A percentile compares a stretch with the other conserved stretches of the same genome.
Conservation (phyloP, 2,329 filamentous ascomycete genomes). For the Aspergillus brasiliensis region DNA sequence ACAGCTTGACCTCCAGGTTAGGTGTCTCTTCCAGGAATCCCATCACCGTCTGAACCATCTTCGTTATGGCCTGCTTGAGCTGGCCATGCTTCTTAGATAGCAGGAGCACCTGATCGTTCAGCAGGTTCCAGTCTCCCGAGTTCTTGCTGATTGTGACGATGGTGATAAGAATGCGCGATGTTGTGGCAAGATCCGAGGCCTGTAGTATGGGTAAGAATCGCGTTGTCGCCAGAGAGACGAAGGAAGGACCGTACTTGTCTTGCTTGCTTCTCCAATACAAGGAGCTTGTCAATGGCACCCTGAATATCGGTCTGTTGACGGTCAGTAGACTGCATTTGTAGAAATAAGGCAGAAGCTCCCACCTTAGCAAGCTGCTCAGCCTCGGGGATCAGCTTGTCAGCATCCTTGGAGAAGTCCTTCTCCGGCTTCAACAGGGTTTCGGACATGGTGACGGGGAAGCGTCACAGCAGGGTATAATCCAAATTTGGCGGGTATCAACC, state of each 20-base stretch:
- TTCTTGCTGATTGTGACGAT: conserved; percentile 96
- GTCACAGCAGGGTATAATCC: conserved; percentile 10
- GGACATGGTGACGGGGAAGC: conserved; percentile 64
- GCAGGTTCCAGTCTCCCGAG: conserved; percentile 85
- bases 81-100: conserved; percentile 99
- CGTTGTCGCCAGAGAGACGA: neutral
- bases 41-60: conserved; percentile 98
- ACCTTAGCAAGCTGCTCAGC: conserved; percentile 88
- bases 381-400: conserved; percentile 86
- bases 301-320: conserved; percentile 64
- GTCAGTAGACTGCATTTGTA: conserved; percentile 22
- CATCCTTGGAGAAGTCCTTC: conserved; percentile 98
- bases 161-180: conserved; percentile 80
- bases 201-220: conserved; percentile 42
- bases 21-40: conserved; percentile 85
- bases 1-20: conserved; percentile 81
- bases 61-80: conserved; percentile 97
- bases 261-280: conserved; percentile 90
- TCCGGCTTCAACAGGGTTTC: conserved; percentile 86
- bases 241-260: conserved; percentile 68
- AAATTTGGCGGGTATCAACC: neutral
- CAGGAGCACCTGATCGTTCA: conserved; percentile 94
- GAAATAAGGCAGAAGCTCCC: conserved; percentile 23
- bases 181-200: conserved; percentile 95
- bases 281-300: conserved; percentile 89